Base-by-base conservation (phyloP, 108 stramenopile genomes). In the Skeletonema costatum region DNA sequence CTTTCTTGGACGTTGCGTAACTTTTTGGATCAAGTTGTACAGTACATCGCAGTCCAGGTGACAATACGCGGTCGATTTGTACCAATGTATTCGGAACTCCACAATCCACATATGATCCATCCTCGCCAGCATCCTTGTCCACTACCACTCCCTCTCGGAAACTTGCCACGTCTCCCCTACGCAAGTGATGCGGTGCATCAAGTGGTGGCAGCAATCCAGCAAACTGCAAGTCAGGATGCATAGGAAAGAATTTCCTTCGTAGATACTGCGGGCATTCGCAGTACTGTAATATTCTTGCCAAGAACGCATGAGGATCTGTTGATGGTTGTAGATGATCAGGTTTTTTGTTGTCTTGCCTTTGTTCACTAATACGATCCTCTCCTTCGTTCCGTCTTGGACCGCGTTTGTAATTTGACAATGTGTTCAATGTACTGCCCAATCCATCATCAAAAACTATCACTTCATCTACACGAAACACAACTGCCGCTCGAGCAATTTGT, bases 151-250 rank as follows among this genome's bases (percentile, higher is more conserved):
- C 98, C 74, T 99, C 98, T 64, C 98, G 85, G 74, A 85, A 99
- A 50, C 71, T 78, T 42, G 81, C 69, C n/a, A 82, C 74, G 76
- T 99, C 99, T 32, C 89, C 88, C 41, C 85, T 91, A 68, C 98
- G 85, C 63, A 98, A 90, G 82, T 99, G 99, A 85, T 99, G 99
- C 35, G 99, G 99, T 8, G 97, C 97, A 76, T 98, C 99, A 56
- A 98, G 79, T 0, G 99, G 98, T n/a, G 90, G 82, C 36, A 99
- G 79, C 41, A 99, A 79, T 14, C 99, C 99, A 32, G 96, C 97
- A 78, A 97, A 96, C 66, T 96, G 94, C 61, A 98, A 84, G 81
- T 97, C 97, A 8, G 91, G 87, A 86, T 98, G 97, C 96, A 93
- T 96, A 12, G 97, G 97, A 71, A 98, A 97, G 75, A 99, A 94